phyloP scores from a whole-genome alignment of 306 rosid genomes.

The Pyrus communis region DNA sequence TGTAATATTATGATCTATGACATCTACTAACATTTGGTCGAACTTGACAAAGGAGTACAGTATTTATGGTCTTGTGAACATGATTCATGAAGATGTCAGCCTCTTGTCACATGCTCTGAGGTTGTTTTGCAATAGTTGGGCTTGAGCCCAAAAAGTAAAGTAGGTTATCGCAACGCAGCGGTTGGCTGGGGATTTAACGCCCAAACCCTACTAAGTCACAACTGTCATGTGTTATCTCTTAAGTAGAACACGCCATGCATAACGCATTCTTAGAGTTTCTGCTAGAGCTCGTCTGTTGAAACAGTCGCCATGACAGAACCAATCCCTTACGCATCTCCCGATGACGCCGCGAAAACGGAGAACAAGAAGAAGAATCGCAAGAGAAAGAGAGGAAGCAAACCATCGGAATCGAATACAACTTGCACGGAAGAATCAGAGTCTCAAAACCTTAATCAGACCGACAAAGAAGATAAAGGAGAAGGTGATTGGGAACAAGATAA shows the following conservation, averaged over 20 bases:
- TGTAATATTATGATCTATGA: too few relatives aligned
- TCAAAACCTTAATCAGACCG: background rate
- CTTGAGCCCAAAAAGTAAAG: background rate
- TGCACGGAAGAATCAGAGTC: conserved; percentile 1
- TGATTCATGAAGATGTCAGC: background rate
- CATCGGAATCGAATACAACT: background rate
- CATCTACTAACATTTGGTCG: background rate
- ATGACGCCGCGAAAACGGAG: conserved; percentile 3
- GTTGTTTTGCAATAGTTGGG: background rate
- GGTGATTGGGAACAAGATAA: background rate
- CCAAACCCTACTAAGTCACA: background rate
- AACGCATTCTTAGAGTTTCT: background rate
- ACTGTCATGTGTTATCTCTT: too few relatives aligned
- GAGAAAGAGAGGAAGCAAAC: conserved; percentile 44
- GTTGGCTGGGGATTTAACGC: background rate
- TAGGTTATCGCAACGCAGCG: background rate
- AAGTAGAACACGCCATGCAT: too few relatives aligned
- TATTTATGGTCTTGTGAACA: background rate
- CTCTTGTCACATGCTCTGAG: too few relatives aligned
- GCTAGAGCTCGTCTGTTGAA: background rate
- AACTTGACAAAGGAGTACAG: too few relatives aligned
- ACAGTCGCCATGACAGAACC: conserved; percentile 31
- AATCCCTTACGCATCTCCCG: conserved; percentile 1
- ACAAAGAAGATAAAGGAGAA: conserved; percentile 10
- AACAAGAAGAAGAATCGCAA: conserved; percentile 37